Evolutionary conservation across 306 rosid species (phyloP).

Genomic region (Medicago truncatula): MtrunA17r5.0-ANR NC_053042.1:52177501-52178000

Average conservation of each 20-base stretch:
- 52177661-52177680: conserved; percentile 29
- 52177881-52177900: conserved; percentile 85
- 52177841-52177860: not conserved
- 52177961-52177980: conserved; percentile 85
- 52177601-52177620: not conserved
- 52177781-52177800: not conserved
- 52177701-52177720: not conserved
- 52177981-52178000: conserved; percentile 67
- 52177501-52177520: too few species aligned
- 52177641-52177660: conserved; percentile 10
- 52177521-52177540: not conserved
- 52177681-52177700: not conserved
- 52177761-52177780: too few species aligned
- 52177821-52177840: not conserved
- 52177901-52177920: conserved; percentile 71
- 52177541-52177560: conserved; percentile 32
- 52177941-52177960: conserved; percentile 92
- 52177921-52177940: conserved; percentile 96
- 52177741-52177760: not conserved
- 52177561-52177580: conserved; percentile 5
- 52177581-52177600: not conserved
- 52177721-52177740: not conserved
- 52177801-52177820: conserved; percentile 10
- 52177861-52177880: not conserved
- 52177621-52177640: not conserved